Conservation (phyloP, 257 asterid genomes). For the Penstemon newberryi region DNA sequence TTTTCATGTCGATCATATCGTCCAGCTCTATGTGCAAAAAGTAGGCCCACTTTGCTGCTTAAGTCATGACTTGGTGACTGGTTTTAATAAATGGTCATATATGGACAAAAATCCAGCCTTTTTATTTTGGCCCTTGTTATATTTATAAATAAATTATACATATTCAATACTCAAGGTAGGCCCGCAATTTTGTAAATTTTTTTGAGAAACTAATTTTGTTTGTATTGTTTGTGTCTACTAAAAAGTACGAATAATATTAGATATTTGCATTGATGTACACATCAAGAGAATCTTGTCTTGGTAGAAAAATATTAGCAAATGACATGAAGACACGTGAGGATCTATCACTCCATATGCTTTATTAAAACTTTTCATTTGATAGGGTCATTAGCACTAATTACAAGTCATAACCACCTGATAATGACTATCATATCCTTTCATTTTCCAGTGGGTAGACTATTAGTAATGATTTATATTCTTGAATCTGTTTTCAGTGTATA, state of each 20-base stretch:
- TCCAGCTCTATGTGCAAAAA: not conserved
- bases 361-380: not conserved
- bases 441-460: not conserved
- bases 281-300: not conserved
- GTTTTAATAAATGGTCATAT: conserved; percentile 2
- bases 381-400: not conserved
- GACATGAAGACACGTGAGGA: not conserved
- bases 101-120: conserved; percentile 14
- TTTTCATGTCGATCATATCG: not conserved
- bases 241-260: too few relatives aligned
- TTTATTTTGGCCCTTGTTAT: not conserved
- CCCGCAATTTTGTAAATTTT: too few relatives aligned
- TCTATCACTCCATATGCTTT: conserved; percentile 23
- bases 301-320: not conserved
- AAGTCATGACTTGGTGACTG: not conserved
- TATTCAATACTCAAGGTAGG: not conserved
- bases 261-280: too few relatives aligned
- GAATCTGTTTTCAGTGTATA: not conserved
- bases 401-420: not conserved
- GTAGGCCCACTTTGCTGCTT: not conserved
- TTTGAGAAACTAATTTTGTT: not conserved
- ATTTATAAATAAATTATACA: not conserved
- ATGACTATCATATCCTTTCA: not conserved
- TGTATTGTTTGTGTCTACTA: too few relatives aligned
- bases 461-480: not conserved